Evolutionary conservation across 331 rosid species (phyloP).

Genomic region (Pyrus hybrid): DNA sequence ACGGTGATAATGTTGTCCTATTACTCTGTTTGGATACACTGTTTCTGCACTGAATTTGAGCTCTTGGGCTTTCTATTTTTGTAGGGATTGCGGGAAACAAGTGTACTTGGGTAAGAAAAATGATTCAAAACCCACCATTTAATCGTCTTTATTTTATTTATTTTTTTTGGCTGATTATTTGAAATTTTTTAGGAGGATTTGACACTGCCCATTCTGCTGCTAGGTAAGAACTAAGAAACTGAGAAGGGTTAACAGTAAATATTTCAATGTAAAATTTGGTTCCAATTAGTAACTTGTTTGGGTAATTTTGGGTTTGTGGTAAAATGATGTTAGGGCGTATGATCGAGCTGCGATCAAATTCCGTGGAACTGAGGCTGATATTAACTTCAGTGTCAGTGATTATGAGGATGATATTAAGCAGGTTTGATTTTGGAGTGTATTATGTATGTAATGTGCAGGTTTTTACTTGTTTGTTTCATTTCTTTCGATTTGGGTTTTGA

Average conservation of each 20-base stretch:
- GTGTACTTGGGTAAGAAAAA: conserved; percentile 77
- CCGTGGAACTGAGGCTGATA: conserved; percentile 86
- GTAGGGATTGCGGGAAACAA: conserved; percentile 93
- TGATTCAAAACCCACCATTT: background rate
- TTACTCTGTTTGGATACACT: background rate
- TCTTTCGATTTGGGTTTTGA: background rate
- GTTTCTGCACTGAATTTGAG: background rate
- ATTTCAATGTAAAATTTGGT: background rate
- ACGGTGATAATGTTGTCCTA: background rate
- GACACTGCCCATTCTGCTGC: conserved; percentile 94
- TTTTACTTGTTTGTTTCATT: background rate
- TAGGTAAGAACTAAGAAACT: conserved; percentile 30
- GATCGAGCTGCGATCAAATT: conserved; percentile 96
- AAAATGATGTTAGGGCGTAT: conserved; percentile 50
- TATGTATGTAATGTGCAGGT: background rate
- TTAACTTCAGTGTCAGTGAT: conserved; percentile 65
- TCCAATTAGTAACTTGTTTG: background rate
- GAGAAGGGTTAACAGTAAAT: background rate
- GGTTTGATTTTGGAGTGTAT: conserved; percentile 23
- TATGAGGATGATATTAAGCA: conserved; percentile 80
- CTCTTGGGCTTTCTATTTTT: background rate
- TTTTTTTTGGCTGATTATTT: background rate
- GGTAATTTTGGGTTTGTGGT: background rate
- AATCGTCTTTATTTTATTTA: background rate
- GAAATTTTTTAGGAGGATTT: conserved; percentile 57